Evolutionary conservation across 2,329 filamentous ascomycete species (phyloP).

Genomic region (Cryphonectria japonica): DNA sequence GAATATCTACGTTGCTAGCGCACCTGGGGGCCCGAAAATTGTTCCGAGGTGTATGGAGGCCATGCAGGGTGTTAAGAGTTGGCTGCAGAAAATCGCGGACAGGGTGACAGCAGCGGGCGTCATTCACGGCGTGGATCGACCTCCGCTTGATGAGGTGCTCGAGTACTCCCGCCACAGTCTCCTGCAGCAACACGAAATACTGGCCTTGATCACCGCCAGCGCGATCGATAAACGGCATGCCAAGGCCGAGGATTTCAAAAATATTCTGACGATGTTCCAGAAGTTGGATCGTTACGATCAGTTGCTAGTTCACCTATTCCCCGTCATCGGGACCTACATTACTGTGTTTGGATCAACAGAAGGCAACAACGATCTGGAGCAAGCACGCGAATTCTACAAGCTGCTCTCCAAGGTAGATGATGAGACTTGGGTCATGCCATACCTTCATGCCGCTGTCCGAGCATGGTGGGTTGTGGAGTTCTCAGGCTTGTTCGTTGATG

Average conservation of each 20-base stretch:
- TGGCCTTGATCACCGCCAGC: constrained; percentile 79
- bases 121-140: constrained; percentile 65
- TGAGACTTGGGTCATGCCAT: constrained; percentile 71
- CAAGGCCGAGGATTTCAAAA: constrained; percentile 71
- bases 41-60: constrained; percentile 74
- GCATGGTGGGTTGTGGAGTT: constrained; percentile 94
- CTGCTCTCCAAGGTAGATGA: constrained; percentile 70
- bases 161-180: constrained; percentile 81
- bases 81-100: constrained; percentile 76
- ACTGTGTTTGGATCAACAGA: constrained; percentile 79
- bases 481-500: constrained; percentile 84
- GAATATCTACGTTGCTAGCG: constrained; percentile 56
- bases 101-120: constrained; percentile 75
- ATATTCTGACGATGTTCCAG: constrained; percentile 70
- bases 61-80: constrained; percentile 76
- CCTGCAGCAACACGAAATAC: constrained; percentile 84
- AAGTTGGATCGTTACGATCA: constrained; percentile 77
- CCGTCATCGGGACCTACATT: constrained; percentile 76
- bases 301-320: constrained; percentile 77
- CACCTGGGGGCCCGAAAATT: constrained; percentile 58
- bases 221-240: constrained; percentile 78
- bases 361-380: constrained; percentile 66
- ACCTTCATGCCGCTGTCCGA: constrained; percentile 77
- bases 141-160: constrained; percentile 73
- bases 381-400: constrained; percentile 72